These are phyloP conservation scores for Trichoderma citrinoviride DNA, from an alignment of 2,329 filamentous ascomycete species.

Conservation along the genomic window DNA sequence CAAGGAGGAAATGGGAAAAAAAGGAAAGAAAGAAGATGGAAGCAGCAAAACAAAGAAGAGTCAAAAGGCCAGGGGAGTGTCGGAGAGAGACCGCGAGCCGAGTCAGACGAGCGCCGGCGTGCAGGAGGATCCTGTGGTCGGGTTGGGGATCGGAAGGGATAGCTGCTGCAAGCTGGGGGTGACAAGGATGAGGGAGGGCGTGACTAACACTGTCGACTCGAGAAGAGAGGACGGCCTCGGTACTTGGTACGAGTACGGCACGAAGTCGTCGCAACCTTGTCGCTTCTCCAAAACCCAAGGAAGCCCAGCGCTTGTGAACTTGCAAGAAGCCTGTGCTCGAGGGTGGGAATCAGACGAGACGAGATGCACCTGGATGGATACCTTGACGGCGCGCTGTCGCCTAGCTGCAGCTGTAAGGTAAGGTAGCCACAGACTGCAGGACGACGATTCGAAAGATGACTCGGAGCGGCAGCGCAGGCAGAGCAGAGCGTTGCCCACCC, in stretches of 20 bases:
- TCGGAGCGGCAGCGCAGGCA: conserved; percentile 13
- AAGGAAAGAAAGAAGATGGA: conserved; percentile 8
- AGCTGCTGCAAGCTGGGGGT: conserved; percentile 17
- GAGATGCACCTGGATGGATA: conserved; percentile 14
- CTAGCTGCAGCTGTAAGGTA: neutral
- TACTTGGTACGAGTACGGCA: too few relatives aligned
- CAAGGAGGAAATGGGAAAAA: conserved; percentile 2
- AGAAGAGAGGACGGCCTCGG: too few relatives aligned
- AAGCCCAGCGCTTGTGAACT: neutral
- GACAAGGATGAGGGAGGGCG: conserved; percentile 25
- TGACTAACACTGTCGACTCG: conserved; percentile 28
- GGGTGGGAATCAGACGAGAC: neutral
- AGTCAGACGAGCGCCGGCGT: conserved; percentile 19
- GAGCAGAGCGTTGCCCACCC: conserved; percentile 14
- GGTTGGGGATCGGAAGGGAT: conserved; percentile 20
- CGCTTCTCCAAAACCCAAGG: neutral
- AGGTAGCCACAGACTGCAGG: neutral
- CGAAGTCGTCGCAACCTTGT: too few relatives aligned
- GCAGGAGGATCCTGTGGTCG: conserved; percentile 20
- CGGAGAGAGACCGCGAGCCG: conserved; percentile 15
- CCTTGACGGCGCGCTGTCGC: conserved; percentile 1
- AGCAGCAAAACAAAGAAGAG: conserved; percentile 9
- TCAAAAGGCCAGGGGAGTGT: conserved; percentile 14
- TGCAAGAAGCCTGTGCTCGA: neutral
- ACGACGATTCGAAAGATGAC: conserved; percentile 13